Evolutionary conservation across 768 basidiomycete species (phyloP).

Genomic region (Trametes gibbosa): DNA sequence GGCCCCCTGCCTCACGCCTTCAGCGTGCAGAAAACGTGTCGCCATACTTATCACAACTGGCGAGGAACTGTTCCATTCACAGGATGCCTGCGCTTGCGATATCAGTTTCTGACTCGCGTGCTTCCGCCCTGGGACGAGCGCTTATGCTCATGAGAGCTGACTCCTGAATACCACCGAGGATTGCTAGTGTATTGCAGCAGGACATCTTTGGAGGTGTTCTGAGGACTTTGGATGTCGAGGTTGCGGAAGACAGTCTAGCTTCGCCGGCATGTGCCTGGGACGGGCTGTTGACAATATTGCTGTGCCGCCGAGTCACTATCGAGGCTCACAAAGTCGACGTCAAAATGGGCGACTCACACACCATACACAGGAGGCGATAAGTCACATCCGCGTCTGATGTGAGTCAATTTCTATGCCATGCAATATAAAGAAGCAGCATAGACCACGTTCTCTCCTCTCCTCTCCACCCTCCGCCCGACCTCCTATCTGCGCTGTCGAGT

Average conservation of each 20-base stretch:
- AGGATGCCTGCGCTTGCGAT: background rate
- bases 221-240: too few relatives aligned
- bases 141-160: background rate
- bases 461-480: background rate
- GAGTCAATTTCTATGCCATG: background rate
- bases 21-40: background rate
- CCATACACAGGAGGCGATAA: slow-evolving; percentile 8
- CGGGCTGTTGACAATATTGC: too few relatives aligned
- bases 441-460: background rate
- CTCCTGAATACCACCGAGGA: background rate
- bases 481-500: background rate
- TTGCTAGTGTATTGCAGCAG: too few relatives aligned
- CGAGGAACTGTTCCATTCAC: background rate
- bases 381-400: background rate
- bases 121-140: background rate
- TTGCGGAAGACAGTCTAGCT: too few relatives aligned
- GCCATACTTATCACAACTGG: background rate
- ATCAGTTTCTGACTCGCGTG: slow-evolving; percentile 3
- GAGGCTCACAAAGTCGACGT: too few relatives aligned
- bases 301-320: slow-evolving; percentile 5
- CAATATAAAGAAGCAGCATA: slow-evolving; percentile 1
- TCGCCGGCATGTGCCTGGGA: background rate
- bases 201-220: background rate
- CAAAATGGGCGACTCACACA: background rate
- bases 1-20: background rate